A percentile compares a stretch with the other conserved stretches of the same genome.
Conservation (phyloP, 2,329 filamentous ascomycete species). For the Trichoderma asperellum region DNA sequence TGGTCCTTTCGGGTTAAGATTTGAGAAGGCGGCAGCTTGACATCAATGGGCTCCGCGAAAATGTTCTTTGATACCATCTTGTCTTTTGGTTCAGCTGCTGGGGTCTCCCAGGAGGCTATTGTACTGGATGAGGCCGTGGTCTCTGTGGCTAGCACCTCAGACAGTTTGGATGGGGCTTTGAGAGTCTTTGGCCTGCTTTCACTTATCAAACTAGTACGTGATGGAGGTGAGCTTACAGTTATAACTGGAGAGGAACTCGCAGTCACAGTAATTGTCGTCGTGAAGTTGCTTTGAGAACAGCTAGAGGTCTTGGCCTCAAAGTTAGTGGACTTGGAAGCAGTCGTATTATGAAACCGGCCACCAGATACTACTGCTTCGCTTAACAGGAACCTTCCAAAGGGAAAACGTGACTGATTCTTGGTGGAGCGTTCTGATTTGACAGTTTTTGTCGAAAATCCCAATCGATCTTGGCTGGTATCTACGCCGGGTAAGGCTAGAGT, state of each 20-base stretch:
- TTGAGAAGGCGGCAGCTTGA: conserved; percentile 52
- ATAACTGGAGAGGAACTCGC: neutral
- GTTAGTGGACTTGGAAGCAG: neutral
- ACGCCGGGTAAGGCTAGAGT: neutral
- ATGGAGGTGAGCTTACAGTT: neutral
- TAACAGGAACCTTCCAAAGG: neutral
- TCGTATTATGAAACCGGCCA: neutral
- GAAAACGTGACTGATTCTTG: neutral
- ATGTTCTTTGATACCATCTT: conserved; percentile 51
- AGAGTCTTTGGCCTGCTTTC: neutral
- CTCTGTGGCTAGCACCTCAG: conserved; percentile 1
- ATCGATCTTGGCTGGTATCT: conserved; percentile 9
- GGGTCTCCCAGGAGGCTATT: neutral
- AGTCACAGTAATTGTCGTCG: conserved; percentile 13
- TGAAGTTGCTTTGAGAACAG: neutral
- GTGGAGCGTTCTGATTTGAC: neutral
- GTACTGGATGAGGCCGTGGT: neutral
- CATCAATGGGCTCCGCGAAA: conserved; percentile 60
- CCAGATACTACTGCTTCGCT: conserved; percentile 4
- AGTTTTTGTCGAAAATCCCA: neutral
- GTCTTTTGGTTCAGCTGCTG: neutral
- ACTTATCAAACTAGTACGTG: neutral
- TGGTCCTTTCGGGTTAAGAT: conserved; percentile 58
- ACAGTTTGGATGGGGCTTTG: neutral
- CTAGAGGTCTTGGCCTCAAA: neutral